Evolutionary conservation across 495 filamentous ascomycete genomes (phyloP).

Genomic region (Jackrogersella minutella): DNA sequence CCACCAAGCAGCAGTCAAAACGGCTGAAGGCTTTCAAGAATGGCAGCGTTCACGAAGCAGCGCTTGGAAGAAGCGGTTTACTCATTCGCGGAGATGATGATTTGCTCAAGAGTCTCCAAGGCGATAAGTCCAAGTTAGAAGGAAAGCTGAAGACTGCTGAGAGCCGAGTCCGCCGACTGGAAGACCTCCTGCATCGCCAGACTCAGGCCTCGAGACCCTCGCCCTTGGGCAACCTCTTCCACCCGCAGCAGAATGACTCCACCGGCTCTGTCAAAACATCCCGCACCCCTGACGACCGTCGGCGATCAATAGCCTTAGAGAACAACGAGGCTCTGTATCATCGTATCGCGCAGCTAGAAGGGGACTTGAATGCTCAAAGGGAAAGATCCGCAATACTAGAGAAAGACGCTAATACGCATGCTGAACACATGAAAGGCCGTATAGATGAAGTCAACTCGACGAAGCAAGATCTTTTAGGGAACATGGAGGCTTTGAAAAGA

Average conservation of each 20-base stretch:
- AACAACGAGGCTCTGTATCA: conserved; percentile 50
- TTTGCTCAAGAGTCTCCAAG: conserved; percentile 69
- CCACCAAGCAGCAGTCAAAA: conserved; percentile 77
- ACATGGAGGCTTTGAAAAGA: conserved; percentile 88
- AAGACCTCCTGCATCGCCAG: conserved; percentile 92
- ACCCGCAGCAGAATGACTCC: conserved; percentile 53
- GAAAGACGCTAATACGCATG: conserved; percentile 65
- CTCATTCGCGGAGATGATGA: conserved; percentile 85
- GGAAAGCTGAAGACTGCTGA: conserved; percentile 86
- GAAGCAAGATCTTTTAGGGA: conserved; percentile 92
- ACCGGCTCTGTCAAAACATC: conserved; percentile 52
- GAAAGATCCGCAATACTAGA: conserved; percentile 62
- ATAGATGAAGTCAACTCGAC: conserved; percentile 87
- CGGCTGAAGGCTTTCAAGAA: conserved; percentile 93
- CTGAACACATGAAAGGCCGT: conserved; percentile 69
- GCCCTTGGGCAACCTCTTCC: conserved; percentile 70
- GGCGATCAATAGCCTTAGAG: conserved; percentile 47
- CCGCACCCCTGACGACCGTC: conserved; percentile 47
- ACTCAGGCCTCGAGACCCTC: conserved; percentile 74
- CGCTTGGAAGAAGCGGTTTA: conserved; percentile 78
- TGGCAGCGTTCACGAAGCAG: conserved; percentile 89
- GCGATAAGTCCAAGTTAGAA: conserved; percentile 81
- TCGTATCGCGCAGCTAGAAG: conserved; percentile 80
- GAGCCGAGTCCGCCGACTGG: conserved; percentile 87
- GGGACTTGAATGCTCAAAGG: conserved; percentile 70